These are phyloP conservation scores for Ceriops zippeliana DNA, from an alignment of 345 rosid genomes.

Conservation along the genomic window DNA sequence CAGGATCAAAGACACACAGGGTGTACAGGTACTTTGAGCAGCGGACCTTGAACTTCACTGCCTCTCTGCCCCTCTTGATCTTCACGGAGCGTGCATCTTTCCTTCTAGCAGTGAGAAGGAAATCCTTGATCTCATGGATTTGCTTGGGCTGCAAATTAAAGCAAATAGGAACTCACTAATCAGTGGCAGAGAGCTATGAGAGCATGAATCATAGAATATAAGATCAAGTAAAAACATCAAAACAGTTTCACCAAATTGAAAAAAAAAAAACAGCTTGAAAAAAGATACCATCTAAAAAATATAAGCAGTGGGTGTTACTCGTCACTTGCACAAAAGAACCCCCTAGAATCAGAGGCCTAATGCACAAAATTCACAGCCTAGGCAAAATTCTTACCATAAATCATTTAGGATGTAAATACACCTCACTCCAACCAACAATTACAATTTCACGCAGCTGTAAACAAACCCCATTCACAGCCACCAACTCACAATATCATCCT, in stretches of 20 bases:
- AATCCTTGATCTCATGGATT: conserved; percentile 95
- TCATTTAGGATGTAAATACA: too few species aligned
- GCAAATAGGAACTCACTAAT: not conserved
- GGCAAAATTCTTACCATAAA: too few species aligned
- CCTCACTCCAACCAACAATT: too few species aligned
- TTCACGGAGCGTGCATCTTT: conserved; percentile 91
- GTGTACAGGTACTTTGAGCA: conserved; percentile 96
- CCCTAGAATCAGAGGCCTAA: too few species aligned
- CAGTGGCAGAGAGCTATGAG: not conserved
- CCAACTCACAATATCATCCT: too few species aligned
- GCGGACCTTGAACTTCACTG: conserved; percentile 91
- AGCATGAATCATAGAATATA: not conserved
- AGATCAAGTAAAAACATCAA: not conserved
- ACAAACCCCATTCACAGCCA: too few species aligned
- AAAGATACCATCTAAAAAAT: too few species aligned
- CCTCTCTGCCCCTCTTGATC: conserved; percentile 79
- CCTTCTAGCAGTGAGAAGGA: conserved; percentile 96
- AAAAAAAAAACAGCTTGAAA: too few species aligned
- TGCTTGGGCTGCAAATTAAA: conserved; percentile 70
- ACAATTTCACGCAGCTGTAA: too few species aligned
- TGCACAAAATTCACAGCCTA: too few species aligned
- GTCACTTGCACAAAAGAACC: too few species aligned
- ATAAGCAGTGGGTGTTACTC: too few species aligned
- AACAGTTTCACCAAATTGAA: not conserved
- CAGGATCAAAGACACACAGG: conserved; percentile 76